These are phyloP conservation scores for Mycena vitilis DNA, from an alignment of 768 basidiomycete species.

Conservation along the genomic window DNA sequence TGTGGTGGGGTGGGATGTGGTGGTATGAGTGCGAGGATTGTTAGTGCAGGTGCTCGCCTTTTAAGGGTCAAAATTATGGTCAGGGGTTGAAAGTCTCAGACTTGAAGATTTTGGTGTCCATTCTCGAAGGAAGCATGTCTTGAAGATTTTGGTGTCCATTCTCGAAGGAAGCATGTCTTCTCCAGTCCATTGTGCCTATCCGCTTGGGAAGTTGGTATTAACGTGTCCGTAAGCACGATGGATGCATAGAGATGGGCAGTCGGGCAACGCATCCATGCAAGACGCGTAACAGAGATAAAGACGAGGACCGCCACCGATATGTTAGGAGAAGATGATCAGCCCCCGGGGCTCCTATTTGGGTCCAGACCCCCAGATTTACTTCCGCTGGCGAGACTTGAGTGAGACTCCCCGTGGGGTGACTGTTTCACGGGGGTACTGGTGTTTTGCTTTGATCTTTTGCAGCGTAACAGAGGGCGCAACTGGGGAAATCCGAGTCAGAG, in stretches of 20 bases:
- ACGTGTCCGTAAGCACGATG: background rate
- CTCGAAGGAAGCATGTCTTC: background rate
- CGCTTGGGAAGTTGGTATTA: background rate
- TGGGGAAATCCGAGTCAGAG: no score
- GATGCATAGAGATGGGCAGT: conserved; percentile 2
- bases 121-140: background rate
- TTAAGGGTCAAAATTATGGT: conserved; percentile 24
- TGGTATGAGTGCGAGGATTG: background rate
- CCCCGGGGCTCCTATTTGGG: conserved; percentile 21
- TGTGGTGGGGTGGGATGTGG: background rate
- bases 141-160: background rate
- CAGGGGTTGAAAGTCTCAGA: conserved; percentile 20
- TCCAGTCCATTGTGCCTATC: background rate
- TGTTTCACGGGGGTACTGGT: no score
- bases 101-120: background rate
- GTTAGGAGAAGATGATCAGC: conserved; percentile 10
- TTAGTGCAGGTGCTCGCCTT: background rate
- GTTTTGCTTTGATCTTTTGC: no score
- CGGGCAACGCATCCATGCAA: no score
- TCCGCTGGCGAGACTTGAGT: background rate
- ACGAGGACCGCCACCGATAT: background rate
- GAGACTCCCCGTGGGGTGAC: no score
- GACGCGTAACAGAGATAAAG: background rate
- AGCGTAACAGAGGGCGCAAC: no score
- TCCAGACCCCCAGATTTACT: background rate